These are phyloP conservation scores for Dendrothele bispora DNA, from an alignment of 768 basidiomycete species.

Conservation along the genomic window DNA sequence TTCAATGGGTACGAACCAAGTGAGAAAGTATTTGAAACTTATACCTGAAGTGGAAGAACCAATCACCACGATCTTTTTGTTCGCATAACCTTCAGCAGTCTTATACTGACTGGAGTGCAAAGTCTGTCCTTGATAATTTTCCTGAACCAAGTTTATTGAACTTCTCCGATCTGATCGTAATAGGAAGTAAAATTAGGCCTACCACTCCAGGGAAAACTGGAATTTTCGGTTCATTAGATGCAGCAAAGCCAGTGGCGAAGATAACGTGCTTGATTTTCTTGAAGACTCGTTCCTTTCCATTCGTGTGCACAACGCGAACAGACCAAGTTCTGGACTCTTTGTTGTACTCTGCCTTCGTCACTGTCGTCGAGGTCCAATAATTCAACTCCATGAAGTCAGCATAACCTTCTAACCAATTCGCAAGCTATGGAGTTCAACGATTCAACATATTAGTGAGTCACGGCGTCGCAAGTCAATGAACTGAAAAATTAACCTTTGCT, in stretches of 20 bases:
- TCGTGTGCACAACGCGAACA: constrained; percentile 36
- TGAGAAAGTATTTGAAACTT: background rate
- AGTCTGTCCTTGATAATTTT: constrained; percentile 48
- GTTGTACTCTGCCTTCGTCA: constrained; percentile 38
- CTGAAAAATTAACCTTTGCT: constrained; percentile 35
- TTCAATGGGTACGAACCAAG: background rate
- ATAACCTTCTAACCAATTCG: constrained; percentile 66
- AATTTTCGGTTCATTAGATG: constrained; percentile 42
- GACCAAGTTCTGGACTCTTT: constrained; percentile 42
- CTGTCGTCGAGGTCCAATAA: constrained; percentile 56
- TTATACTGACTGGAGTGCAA: constrained; percentile 55
- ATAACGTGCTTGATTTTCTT: constrained; percentile 48
- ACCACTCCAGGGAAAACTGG: constrained; percentile 47
- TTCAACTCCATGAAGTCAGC: constrained; percentile 59
- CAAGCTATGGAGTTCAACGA: too few relatives aligned
- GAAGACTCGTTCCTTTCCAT: constrained; percentile 34
- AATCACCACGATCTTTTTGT: constrained; percentile 68
- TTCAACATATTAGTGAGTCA: too few relatives aligned
- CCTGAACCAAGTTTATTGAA: constrained; percentile 21
- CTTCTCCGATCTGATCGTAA: background rate
- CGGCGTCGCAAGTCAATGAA: too few relatives aligned
- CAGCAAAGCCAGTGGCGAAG: constrained; percentile 55
- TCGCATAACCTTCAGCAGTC: constrained; percentile 45
- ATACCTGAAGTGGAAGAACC: constrained; percentile 68
- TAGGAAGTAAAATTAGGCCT: background rate